These are phyloP conservation scores for Lobosporangium transversale DNA, from an alignment of 192 early-diverging fungal species.

Conservation along the genomic window DNA sequence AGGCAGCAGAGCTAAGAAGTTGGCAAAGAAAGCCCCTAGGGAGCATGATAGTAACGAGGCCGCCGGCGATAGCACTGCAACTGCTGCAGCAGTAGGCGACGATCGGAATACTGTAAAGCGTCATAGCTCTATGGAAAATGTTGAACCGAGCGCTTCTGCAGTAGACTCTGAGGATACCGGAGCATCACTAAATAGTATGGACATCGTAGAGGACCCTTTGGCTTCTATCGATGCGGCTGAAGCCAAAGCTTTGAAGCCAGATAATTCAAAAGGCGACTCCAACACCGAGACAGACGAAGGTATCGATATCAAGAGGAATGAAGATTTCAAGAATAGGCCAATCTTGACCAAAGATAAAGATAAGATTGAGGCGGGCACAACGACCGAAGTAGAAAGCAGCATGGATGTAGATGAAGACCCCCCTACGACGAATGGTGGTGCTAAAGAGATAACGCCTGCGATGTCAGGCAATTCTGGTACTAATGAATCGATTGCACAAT, in stretches of 20 bases:
- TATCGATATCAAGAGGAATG: neutral
- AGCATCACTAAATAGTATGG: too few species aligned
- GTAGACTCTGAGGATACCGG: neutral
- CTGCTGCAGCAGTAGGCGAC: neutral
- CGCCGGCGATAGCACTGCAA: neutral
- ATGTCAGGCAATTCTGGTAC: neutral
- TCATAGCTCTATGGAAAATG: neutral
- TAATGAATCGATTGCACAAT: neutral
- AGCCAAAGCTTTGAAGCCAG: neutral
- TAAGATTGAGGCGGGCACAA: neutral
- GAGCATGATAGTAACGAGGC: neutral
- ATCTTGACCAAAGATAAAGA: neutral
- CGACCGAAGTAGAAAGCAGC: neutral
- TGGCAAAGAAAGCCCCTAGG: slow-evolving; percentile 24
- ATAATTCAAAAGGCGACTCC: neutral
- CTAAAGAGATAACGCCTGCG: neutral
- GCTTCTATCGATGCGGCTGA: neutral
- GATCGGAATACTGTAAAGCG: neutral
- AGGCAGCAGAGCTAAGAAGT: slow-evolving; percentile 34
- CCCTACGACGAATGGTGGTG: neutral
- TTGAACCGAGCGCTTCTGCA: neutral
- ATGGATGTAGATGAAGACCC: neutral
- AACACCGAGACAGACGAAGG: neutral
- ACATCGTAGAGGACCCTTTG: too few species aligned
- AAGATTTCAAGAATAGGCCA: neutral